Base-by-base conservation (phyloP, 2,329 filamentous ascomycete species). In the Cordyceps javanica region DNA sequence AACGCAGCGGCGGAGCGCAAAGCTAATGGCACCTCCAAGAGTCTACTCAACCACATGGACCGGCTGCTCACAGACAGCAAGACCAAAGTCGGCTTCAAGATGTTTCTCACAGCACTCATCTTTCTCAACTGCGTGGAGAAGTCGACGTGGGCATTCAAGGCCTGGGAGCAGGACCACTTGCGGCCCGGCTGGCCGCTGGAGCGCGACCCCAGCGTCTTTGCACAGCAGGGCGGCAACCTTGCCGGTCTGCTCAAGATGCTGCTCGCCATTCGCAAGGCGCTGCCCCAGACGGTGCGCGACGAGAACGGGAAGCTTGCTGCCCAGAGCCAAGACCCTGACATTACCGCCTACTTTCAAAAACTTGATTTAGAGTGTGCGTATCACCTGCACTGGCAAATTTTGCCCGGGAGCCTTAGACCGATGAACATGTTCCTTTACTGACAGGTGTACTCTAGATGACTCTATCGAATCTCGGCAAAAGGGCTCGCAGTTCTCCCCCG, bases 61-160 rank as follows among this genome's bases (percentile, higher is more conserved):
- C 78, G 82, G 16, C 75, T 79, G 38, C 72, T 87, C 32, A 79
- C 85, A 59, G 82, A 85, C 64, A 82, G 81, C 69, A 83, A 84
- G 64, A 77, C 76, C 57, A 82, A 79, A 63, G 76, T 83, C 55
- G 80, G 79, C 32, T 85, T 85, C 64, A 78, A 78, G 62, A 81
- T 85, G 70, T 87, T 84, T 64, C 77, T 87, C 23, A 79, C 83
- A 3, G 78, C 82, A 3, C 69, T 87, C 57, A 80, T 87, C 55
- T 80, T 87, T 60, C 77, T 87, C 49, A 86, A 85, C 65, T 86
- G 82, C 62, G 75, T 87, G 14, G 85, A 88, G 66, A 87, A 87
- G 70, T 83, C 82, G 0, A 87, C 83, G 0, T 88, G 84, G 85
- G 80, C 82, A 1, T 87, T 87, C 71, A 85, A 86, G 61, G 83